A percentile compares a stretch with the other conserved stretches of the same genome.
phyloP scores from a whole-genome alignment of 345 rosid genomes.

The Sonneratia caseolaris region DNA sequence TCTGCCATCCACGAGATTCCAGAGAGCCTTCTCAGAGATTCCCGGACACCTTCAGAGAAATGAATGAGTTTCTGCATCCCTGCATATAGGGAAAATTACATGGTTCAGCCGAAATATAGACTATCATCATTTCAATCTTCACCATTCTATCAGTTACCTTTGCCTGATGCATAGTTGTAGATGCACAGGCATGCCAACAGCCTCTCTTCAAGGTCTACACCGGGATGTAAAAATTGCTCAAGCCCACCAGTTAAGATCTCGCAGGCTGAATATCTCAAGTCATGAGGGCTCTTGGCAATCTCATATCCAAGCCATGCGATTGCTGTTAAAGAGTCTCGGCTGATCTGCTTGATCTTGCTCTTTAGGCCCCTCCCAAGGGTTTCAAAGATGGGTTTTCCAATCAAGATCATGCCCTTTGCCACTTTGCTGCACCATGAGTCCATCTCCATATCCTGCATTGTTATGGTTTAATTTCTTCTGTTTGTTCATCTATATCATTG shows the following conservation, averaged over 20 bases:
- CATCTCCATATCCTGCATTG: constrained; percentile 50
- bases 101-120: neutral
- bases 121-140: neutral
- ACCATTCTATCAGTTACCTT: constrained; percentile 34
- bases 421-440: constrained; percentile 70
- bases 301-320: constrained; percentile 76
- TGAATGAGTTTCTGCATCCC: constrained; percentile 72
- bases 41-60: constrained; percentile 81
- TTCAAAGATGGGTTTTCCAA: constrained; percentile 44
- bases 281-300: constrained; percentile 47
- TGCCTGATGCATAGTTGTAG: constrained; percentile 80
- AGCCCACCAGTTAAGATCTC: constrained; percentile 57
- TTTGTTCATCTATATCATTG: neutral
- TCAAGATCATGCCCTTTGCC: constrained; percentile 40
- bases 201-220: constrained; percentile 71
- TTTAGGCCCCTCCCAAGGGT: constrained; percentile 50
- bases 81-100: constrained; percentile 11
- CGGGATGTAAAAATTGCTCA: constrained; percentile 74
- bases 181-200: constrained; percentile 76
- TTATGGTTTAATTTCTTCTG: neutral
- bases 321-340: constrained; percentile 49
- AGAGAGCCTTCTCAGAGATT: constrained; percentile 78
- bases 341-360: constrained; percentile 49
- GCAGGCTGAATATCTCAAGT: constrained; percentile 46
- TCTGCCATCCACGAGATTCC: constrained; percentile 91